Percentiles rank a stretch among this genome's conserved stretches.
These are phyloP conservation scores for Plantago ovata DNA, from an alignment of 257 asterid species.

Conservation along the genomic window DNA sequence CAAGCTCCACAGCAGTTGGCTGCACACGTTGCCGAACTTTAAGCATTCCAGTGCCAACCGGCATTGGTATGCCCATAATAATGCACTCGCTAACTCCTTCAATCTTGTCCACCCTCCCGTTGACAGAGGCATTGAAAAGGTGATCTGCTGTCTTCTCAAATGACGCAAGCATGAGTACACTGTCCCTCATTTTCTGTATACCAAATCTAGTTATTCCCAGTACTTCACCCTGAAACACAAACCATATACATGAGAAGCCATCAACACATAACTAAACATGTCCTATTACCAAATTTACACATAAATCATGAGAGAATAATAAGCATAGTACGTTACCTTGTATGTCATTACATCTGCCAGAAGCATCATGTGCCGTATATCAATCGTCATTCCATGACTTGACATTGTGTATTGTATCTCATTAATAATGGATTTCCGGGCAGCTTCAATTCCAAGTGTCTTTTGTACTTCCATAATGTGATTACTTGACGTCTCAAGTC, in stretches of 20 bases:
- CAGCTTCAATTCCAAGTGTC: conserved; percentile 93
- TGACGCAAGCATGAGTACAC: conserved; percentile 89
- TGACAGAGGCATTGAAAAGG: conserved; percentile 83
- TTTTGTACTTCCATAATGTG: conserved; percentile 66
- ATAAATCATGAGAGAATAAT: not conserved
- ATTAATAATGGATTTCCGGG: conserved; percentile 62
- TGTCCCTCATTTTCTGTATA: conserved; percentile 81
- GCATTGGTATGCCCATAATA: conserved; percentile 92
- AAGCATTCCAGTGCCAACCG: conserved; percentile 82
- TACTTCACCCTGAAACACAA: conserved; percentile 64
- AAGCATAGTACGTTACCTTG: conserved; percentile 44
- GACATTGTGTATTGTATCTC: conserved; percentile 77
- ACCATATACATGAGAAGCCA: conserved; percentile 10
- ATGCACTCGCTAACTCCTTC: conserved; percentile 94
- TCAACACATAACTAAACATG: not conserved
- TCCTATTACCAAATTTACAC: not conserved
- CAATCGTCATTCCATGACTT: conserved; percentile 83
- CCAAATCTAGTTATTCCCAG: conserved; percentile 87
- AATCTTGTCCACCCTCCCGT: conserved; percentile 75
- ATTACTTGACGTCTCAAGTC: conserved; percentile 57
- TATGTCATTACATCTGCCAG: conserved; percentile 92
- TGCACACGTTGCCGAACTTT: conserved; percentile 65
- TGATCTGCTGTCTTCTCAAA: conserved; percentile 88
- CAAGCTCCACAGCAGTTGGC: conserved; percentile 47
- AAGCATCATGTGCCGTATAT: conserved; percentile 96